Evolutionary conservation across 2,329 filamentous ascomycete species (phyloP).

Genomic region (Fusarium fracticaudum): DNA sequence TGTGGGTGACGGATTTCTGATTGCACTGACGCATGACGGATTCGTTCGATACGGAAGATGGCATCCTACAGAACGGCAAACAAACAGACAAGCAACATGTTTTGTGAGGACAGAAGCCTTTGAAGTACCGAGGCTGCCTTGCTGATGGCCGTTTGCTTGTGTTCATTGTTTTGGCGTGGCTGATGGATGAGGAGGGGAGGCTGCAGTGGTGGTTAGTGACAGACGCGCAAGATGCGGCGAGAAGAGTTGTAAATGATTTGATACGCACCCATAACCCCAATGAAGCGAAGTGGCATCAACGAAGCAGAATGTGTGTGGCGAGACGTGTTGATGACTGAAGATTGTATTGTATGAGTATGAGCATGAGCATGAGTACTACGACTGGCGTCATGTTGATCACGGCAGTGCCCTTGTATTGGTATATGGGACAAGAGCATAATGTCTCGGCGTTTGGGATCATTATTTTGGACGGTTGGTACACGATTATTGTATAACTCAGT

Average conservation of each 20-base stretch:
- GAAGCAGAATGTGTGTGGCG: constrained; percentile 23
- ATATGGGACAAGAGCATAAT: constrained; percentile 4
- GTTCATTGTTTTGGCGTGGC: constrained; percentile 35
- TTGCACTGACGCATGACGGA: neutral
- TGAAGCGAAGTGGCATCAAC: constrained; percentile 41
- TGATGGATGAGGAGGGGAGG: constrained; percentile 41
- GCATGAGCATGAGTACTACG: constrained; percentile 5
- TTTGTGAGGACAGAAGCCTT: constrained; percentile 12
- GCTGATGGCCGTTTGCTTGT: constrained; percentile 32
- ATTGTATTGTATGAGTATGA: constrained; percentile 22
- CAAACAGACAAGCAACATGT: constrained; percentile 16
- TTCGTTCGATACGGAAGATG: constrained; percentile 27
- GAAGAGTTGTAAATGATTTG: constrained; percentile 47
- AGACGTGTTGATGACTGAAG: constrained; percentile 33
- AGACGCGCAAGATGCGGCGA: constrained; percentile 44
- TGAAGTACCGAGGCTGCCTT: constrained; percentile 17
- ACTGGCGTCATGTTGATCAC: constrained; percentile 16
- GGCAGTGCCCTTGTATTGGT: constrained; percentile 6
- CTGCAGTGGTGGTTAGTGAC: constrained; percentile 39
- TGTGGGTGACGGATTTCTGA: constrained; percentile 21
- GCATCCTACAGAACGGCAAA: constrained; percentile 36
- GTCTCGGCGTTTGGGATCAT: constrained; percentile 14
- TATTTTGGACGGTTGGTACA: neutral
- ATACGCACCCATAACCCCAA: constrained; percentile 41
- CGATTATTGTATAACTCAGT: neutral